Evolutionary conservation across 805 yeast species (phyloP), one percentile per base, ranked within the genome.

Genomic region (Yarrowia divulgata): DNA sequence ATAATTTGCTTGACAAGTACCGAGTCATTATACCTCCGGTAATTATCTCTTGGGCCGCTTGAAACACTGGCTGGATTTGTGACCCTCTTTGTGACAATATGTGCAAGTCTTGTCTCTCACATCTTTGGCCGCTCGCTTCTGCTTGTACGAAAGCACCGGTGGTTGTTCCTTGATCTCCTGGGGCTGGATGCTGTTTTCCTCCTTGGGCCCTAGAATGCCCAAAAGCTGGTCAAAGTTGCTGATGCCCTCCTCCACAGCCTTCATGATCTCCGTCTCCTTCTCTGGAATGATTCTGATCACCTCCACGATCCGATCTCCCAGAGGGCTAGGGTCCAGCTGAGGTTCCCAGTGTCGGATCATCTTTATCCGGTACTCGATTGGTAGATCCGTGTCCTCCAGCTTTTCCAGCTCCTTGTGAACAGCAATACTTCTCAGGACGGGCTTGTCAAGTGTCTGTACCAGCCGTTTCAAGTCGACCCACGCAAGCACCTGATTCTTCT

Each of bases 41-140:
- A 2, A 16, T 42, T 9, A 60, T 34, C 66, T 60, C 34, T 60
- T 60, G 3, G 66, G 66, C 4, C 66, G 52, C 42, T 60, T 60
- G 52, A 60, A 60, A 16, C 68, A 63, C 23, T 63, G 68, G 19
- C 57, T 48, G 23, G 68, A 63, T 10, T 49, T 48, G 18, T 63
- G 68, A 1, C 68, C 68, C 23, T 49, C 57, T 19, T 63, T 63
- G 29, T 48, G 57, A 37, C 68, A 63, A 12, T 48, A 63, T 3
- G 57, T 48, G 23, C 68, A 63, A 6, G 45, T 63, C 14, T 48
- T 63, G n/a, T 48, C 57, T 23, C 57, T 19, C 29, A 49, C 55
- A 23, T 63, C 68, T 8, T 63, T 63, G 29, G 68, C 68, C 5
- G 68, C 68, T 7, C 68, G 46, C 35, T 48, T 63, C 39, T 48